These are phyloP conservation scores for Alternaria alternata DNA, from an alignment of 2,329 filamentous ascomycete genomes.

Conservation along the genomic window DNA sequence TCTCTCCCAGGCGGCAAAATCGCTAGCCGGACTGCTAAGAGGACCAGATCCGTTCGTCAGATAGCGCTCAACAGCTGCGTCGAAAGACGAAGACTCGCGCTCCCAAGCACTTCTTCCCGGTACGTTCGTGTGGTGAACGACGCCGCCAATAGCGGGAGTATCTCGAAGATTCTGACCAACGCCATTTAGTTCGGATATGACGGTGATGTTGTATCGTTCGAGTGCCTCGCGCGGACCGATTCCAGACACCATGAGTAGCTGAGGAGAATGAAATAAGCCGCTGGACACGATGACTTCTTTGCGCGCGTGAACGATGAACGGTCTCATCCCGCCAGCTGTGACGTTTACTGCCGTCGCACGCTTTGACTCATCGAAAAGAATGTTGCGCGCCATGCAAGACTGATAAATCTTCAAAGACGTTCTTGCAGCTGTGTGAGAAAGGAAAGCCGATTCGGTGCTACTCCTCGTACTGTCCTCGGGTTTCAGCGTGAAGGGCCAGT, in stretches of 20 bases:
- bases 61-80: conserved; percentile 6
- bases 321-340: conserved; percentile 11
- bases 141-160: conserved; percentile 7
- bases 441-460: conserved; percentile 14
- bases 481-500: conserved; percentile 13
- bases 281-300: conserved; percentile 15
- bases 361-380: conserved; percentile 11
- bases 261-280: conserved; percentile 7
- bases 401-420: conserved; percentile 17
- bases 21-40: conserved; percentile 15
- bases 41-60: conserved; percentile 12
- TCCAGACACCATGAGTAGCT: conserved; percentile 16
- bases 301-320: conserved; percentile 5
- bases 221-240: conserved; percentile 11
- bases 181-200: conserved; percentile 10
- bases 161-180: conserved; percentile 14
- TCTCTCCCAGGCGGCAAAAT: conserved; percentile 14
- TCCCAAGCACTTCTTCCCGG: conserved; percentile 14
- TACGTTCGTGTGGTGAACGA: conserved; percentile 7
- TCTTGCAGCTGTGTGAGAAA: conserved; percentile 5
- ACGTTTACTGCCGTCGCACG: conserved; percentile 11
- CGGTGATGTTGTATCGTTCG: conserved; percentile 7
- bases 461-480: conserved; percentile 14
- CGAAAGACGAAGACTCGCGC: conserved; percentile 5
- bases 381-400: conserved; percentile 13